These are phyloP conservation scores for Prunus yedoensis DNA, from an alignment of 331 rosid species.

Conservation along the genomic window DNA sequence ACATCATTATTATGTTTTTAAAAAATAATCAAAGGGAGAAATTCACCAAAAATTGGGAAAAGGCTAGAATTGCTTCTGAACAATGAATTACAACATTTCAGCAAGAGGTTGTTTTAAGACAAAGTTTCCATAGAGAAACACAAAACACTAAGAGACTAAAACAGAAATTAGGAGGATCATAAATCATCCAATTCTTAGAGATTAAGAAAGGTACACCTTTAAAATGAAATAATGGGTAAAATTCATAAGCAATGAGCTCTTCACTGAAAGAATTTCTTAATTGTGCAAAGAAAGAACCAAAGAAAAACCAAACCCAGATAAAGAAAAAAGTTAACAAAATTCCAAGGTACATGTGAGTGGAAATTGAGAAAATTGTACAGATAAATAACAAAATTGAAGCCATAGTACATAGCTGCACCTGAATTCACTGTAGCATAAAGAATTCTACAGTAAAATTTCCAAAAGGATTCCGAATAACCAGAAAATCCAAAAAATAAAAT, in stretches of 20 bases:
- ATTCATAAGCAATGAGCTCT: background rate
- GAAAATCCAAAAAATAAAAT: background rate
- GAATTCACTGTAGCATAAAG: conserved; percentile 4
- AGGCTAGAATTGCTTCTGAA: background rate
- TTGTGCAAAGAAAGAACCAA: conserved; percentile 15
- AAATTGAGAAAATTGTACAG: background rate
- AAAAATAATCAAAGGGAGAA: background rate
- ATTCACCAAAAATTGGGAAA: background rate
- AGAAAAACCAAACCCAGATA: background rate
- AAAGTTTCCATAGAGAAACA: background rate
- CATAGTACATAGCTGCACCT: background rate
- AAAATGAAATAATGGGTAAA: background rate
- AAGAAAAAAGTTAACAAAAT: background rate
- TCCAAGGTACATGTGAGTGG: background rate
- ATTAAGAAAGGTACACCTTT: background rate
- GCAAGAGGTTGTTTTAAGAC: background rate
- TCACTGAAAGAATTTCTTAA: background rate
- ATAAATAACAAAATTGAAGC: background rate
- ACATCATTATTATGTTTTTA: background rate
- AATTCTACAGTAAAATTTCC: conserved; percentile 7
- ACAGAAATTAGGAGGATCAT: background rate
- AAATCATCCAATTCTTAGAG: background rate
- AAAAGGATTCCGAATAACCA: background rate
- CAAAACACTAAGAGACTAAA: background rate
- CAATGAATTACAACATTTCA: background rate